Evolutionary conservation across 1,139 yeast species (phyloP).

Genomic region (Taiozyma sp.): DNA sequence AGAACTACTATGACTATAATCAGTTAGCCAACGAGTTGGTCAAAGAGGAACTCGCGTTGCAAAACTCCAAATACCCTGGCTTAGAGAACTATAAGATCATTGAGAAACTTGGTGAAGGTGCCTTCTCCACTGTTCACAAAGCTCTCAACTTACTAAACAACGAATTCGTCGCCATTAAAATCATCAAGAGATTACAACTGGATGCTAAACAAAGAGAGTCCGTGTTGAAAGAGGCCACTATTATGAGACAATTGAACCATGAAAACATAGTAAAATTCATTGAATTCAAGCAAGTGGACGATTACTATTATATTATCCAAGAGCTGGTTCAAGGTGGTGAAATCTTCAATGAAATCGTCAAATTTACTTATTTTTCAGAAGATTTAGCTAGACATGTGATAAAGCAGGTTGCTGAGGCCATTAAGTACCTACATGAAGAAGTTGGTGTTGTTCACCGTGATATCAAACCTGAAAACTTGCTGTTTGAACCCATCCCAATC

Average conservation of each 20-base stretch:
- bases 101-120: conserved; percentile 72
- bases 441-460: conserved; percentile 92
- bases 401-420: conserved; percentile 75
- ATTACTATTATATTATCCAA: conserved; percentile 54
- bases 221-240: conserved; percentile 77
- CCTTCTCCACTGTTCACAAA: conserved; percentile 80
- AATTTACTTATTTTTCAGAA: conserved; percentile 86
- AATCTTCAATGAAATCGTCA: conserved; percentile 87
- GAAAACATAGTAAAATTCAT: conserved; percentile 67
- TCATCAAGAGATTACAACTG: conserved; percentile 66
- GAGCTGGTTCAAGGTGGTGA: conserved; percentile 94
- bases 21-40: conserved; percentile 23
- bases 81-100: conserved; percentile 26
- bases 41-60: conserved; percentile 17
- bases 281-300: conserved; percentile 45
- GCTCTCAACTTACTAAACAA: conserved; percentile 49
- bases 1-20: conserved; percentile 18
- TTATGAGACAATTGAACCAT: conserved; percentile 71
- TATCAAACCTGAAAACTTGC: conserved; percentile 88
- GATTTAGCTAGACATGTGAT: conserved; percentile 81
- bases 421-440: conserved; percentile 73
- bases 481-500: conserved; percentile 68
- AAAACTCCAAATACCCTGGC: conserved; percentile 18
- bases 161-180: conserved; percentile 70
- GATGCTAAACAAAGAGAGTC: conserved; percentile 48